Conservation (phyloP, 805 yeast species). For the Brettanomyces anomalus region DNA sequence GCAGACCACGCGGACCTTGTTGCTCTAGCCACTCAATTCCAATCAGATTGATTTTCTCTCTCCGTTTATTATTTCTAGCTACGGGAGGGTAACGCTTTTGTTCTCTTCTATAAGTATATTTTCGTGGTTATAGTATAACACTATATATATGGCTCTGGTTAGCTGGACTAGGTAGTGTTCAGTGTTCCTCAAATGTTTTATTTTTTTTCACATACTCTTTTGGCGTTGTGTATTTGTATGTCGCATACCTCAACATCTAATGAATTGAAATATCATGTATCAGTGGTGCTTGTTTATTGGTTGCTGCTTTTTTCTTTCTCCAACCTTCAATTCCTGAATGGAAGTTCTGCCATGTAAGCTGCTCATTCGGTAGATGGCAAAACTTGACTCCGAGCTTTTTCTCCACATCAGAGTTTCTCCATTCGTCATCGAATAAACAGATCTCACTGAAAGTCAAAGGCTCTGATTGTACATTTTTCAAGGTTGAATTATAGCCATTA, state of each 20-base stretch:
- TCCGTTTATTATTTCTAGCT: too few relatives aligned
- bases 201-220: too few relatives aligned
- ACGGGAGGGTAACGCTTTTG: too few relatives aligned
- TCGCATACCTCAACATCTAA: not conserved
- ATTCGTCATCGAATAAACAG: constrained; percentile 70
- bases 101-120: too few relatives aligned
- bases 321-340: constrained; percentile 34
- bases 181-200: too few relatives aligned
- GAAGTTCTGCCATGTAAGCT: constrained; percentile 45
- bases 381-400: constrained; percentile 55
- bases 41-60: not conserved
- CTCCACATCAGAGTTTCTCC: constrained; percentile 69
- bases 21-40: constrained; percentile 4
- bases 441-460: constrained; percentile 29
- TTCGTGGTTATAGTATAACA: too few relatives aligned
- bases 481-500: constrained; percentile 36
- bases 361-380: constrained; percentile 50
- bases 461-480: constrained; percentile 1
- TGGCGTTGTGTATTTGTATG: too few relatives aligned
- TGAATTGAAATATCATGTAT: not conserved
- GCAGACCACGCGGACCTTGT: constrained; percentile 28
- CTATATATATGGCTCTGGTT: too few relatives aligned
- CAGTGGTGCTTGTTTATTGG: constrained; percentile 3
- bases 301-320: constrained; percentile 8
- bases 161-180: too few relatives aligned